Evolutionary conservation across 305 asterid species (phyloP).

Genomic region (Petunia hybrid): DNA sequence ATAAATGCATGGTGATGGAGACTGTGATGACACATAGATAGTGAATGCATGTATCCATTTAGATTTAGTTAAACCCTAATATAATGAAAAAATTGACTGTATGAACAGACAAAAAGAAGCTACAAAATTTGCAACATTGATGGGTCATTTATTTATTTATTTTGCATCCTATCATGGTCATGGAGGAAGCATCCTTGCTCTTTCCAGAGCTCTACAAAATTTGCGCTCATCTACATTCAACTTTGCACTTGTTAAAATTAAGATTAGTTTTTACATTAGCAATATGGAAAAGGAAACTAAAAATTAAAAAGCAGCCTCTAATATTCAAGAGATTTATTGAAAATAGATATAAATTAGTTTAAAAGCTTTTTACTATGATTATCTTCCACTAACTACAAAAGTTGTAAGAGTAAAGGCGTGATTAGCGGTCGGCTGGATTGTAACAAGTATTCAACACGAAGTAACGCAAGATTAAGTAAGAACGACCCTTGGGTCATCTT

Average conservation of each 20-base stretch:
- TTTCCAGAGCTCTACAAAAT: background rate
- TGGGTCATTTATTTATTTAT: background rate
- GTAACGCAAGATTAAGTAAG: background rate
- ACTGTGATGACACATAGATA: slow-evolving; percentile 5
- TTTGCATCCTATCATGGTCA: background rate
- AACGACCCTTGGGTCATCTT: background rate
- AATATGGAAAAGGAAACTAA: too few relatives aligned
- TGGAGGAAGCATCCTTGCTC: slow-evolving; percentile 1
- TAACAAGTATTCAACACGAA: background rate
- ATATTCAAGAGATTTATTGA: background rate
- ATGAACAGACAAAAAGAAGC: slow-evolving; percentile 9
- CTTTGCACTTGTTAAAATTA: background rate
- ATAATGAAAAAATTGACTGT: background rate
- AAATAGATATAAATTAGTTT: too few relatives aligned
- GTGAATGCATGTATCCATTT: background rate
- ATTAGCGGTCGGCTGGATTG: background rate
- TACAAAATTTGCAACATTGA: background rate
- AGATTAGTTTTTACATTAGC: background rate
- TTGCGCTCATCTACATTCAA: background rate
- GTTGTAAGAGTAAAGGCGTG: background rate
- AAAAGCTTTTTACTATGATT: background rate
- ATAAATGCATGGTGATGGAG: slow-evolving; percentile 23
- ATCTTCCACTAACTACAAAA: background rate
- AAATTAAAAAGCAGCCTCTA: background rate
- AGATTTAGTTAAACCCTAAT: background rate